phyloP scores from a whole-genome alignment of 169 alveolate species.

The Babesia gibsoni region DNA sequence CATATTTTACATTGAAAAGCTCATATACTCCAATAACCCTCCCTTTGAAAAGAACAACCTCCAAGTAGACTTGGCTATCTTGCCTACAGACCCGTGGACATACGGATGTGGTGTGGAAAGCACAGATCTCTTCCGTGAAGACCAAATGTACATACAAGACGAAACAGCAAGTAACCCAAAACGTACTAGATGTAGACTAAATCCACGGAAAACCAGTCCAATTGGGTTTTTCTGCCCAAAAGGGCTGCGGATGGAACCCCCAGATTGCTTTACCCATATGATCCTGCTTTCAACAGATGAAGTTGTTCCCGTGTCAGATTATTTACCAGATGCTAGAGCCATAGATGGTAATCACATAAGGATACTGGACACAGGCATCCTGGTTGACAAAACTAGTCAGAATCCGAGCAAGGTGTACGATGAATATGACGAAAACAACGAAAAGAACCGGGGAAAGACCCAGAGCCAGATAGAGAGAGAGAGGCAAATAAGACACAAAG shows the following conservation, averaged over 20 bases:
- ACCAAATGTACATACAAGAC: constrained; percentile 7
- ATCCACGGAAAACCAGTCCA: constrained; percentile 50
- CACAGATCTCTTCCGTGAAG: constrained; percentile 9
- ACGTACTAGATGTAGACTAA: neutral
- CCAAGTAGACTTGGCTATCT: neutral
- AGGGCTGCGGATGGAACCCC: constrained; percentile 31
- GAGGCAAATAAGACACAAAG: too few relatives aligned
- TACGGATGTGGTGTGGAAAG: constrained; percentile 57
- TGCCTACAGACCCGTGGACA: constrained; percentile 64
- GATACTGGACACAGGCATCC: constrained; percentile 4
- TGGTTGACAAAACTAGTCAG: too few relatives aligned
- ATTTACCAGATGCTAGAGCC: constrained; percentile 10
- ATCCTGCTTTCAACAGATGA: neutral
- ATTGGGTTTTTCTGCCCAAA: constrained; percentile 64
- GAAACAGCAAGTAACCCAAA: neutral
- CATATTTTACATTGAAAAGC: constrained; percentile 17
- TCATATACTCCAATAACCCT: neutral
- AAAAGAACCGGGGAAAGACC: too few relatives aligned
- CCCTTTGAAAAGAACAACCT: neutral
- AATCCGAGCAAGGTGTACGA: too few relatives aligned
- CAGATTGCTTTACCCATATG: constrained; percentile 41
- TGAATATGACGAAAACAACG: too few relatives aligned
- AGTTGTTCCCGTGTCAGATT: neutral
- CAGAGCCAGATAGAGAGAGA: too few relatives aligned
- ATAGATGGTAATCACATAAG: neutral